phyloP scores from a whole-genome alignment of 192 early-diverging fungal species.

The Podila horticola region DNA sequence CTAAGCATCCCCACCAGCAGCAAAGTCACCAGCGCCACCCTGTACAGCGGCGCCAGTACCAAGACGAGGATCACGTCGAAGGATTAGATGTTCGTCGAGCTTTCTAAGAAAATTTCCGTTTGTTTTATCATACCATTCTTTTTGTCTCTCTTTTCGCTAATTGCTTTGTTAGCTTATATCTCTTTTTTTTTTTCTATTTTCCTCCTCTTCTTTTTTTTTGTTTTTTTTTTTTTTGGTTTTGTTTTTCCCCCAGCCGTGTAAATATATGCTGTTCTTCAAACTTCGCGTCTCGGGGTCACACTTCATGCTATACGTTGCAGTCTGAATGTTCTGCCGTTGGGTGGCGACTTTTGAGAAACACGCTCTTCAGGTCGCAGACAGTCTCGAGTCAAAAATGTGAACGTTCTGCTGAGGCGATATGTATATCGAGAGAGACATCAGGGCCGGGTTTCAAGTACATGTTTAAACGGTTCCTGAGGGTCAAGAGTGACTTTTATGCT shows the following conservation, averaged over 20 bases:
- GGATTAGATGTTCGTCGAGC: conserved; percentile 14
- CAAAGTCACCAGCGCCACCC: not conserved
- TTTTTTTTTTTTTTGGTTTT: conserved; percentile 1
- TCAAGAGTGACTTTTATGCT: not conserved
- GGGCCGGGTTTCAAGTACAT: too few species aligned
- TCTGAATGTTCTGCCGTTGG: too few species aligned
- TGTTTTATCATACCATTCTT: not conserved
- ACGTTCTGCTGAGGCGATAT: too few species aligned
- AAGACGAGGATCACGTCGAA: conserved; percentile 4
- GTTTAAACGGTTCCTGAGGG: not conserved
- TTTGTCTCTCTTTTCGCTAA: not conserved
- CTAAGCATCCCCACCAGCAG: not conserved
- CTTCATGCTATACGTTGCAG: too few species aligned
- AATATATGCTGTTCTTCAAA: too few species aligned
- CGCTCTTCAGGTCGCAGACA: too few species aligned
- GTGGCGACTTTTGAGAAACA: too few species aligned
- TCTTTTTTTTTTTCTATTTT: not conserved
- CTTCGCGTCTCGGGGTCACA: too few species aligned
- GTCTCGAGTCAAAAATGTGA: too few species aligned
- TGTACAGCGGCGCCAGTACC: conserved; percentile 1
- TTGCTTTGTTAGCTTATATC: not conserved
- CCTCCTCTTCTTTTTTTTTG: conserved; percentile 5
- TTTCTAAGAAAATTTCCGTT: not conserved
- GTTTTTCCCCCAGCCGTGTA: not conserved
- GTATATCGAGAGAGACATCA: too few species aligned